These are phyloP conservation scores for Quambalaria eucalypti DNA, from an alignment of 1,284 basidiomycete genomes.

Conservation along the genomic window DNA sequence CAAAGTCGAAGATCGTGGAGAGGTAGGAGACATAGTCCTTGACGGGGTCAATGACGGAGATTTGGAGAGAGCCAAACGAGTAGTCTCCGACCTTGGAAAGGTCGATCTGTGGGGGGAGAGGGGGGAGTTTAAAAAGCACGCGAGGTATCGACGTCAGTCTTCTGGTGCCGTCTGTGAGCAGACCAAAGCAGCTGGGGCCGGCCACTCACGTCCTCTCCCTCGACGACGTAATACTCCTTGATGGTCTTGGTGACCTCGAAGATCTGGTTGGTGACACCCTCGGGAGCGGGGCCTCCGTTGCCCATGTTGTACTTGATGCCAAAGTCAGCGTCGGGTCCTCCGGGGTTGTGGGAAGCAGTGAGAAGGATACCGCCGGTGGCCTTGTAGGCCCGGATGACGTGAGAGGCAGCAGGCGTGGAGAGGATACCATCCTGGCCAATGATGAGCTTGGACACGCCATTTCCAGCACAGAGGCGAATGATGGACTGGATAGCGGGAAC, in stretches of 20 bases:
- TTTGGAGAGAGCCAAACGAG: constrained; percentile 63
- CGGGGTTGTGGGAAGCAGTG: constrained; percentile 97
- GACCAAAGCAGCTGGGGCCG: too few relatives aligned
- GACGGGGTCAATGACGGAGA: constrained; percentile 90
- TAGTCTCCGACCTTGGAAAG: constrained; percentile 72
- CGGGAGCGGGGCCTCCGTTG: constrained; percentile 93
- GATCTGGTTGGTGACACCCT: constrained; percentile 86
- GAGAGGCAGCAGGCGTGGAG: constrained; percentile 92
- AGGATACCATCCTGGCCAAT: constrained; percentile 68
- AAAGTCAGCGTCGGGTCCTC: constrained; percentile 93
- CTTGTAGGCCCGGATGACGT: constrained; percentile 89
- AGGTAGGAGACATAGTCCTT: constrained; percentile 77
- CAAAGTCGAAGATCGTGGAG: constrained; percentile 86
- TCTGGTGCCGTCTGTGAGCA: too few relatives aligned
- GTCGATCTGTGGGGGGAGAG: too few relatives aligned
- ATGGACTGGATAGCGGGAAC: constrained; percentile 83
- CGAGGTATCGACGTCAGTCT: too few relatives aligned
- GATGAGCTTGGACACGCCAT: constrained; percentile 50
- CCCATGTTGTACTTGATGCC: constrained; percentile 98
- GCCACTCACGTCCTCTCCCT: constrained; percentile 63
- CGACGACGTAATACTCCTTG: constrained; percentile 72
- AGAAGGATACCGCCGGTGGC: constrained; percentile 93
- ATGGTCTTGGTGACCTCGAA: constrained; percentile 83
- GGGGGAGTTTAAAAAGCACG: constrained; percentile 42
- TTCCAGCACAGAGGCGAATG: constrained; percentile 80